These are phyloP conservation scores for Fusarium bulbicola DNA, from an alignment of 2,329 filamentous ascomycete genomes.

Conservation along the genomic window DNA sequence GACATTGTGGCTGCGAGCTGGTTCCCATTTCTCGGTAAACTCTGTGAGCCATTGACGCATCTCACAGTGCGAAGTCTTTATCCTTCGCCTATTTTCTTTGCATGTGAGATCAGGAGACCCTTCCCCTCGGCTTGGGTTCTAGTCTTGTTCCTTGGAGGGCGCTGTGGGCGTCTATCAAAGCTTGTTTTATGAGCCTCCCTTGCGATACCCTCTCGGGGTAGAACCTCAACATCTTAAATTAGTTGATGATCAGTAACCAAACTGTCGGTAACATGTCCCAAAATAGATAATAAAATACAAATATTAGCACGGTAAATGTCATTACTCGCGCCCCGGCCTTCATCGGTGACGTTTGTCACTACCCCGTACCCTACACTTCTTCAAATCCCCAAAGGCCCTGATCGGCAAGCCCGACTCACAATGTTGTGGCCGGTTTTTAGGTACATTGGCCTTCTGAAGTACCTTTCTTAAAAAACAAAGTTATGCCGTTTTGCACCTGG, in stretches of 20 bases:
- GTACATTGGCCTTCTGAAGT: too few relatives aligned
- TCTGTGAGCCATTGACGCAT: not conserved
- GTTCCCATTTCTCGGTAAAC: not conserved
- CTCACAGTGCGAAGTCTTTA: not conserved
- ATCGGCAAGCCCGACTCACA: too few relatives aligned
- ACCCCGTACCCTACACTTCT: not conserved
- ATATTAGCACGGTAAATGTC: not conserved
- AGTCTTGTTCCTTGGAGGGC: not conserved
- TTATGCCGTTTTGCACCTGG: too few relatives aligned
- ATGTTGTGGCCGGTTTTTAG: too few relatives aligned
- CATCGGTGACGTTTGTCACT: not conserved
- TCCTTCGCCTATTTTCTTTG: not conserved
- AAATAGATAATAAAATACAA: not conserved
- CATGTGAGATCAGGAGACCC: too few relatives aligned
- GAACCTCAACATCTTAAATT: too few relatives aligned
- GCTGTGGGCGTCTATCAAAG: not conserved
- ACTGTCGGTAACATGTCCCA: not conserved
- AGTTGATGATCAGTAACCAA: not conserved
- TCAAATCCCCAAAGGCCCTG: not conserved
- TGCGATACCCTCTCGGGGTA: accelerated
- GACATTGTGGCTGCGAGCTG: not conserved
- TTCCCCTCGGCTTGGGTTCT: not conserved
- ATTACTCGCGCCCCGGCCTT: not conserved
- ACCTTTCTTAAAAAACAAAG: too few relatives aligned
- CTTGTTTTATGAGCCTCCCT: not conserved